These are phyloP conservation scores for Fusarium sp. DNA, from an alignment of 2,329 filamentous ascomycete species.

Conservation along the genomic window DNA sequence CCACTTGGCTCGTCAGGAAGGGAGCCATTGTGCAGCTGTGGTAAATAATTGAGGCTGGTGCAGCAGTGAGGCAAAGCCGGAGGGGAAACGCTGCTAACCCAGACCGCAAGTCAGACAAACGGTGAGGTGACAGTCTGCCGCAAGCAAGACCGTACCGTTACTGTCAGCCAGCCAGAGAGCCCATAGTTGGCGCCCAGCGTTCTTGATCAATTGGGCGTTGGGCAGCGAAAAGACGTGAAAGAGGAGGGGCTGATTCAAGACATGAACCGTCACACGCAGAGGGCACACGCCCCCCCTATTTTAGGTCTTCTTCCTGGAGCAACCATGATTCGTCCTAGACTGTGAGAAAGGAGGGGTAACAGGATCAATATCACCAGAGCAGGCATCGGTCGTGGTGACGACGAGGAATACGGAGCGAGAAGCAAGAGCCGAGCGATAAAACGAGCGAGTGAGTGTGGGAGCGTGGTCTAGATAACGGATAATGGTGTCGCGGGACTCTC, in stretches of 20 bases:
- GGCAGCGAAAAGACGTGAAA: slow-evolving; percentile 31
- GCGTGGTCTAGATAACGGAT: slow-evolving; percentile 13
- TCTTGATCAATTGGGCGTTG: slow-evolving; percentile 38
- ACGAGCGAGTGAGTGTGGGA: background rate
- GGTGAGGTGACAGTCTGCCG: slow-evolving; percentile 14
- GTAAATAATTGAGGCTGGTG: background rate
- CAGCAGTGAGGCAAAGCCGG: slow-evolving; percentile 3
- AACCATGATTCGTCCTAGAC: slow-evolving; percentile 23
- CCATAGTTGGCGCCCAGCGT: slow-evolving; percentile 23
- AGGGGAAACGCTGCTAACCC: slow-evolving; percentile 1
- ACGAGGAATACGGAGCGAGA: background rate
- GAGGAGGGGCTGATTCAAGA: slow-evolving; percentile 41
- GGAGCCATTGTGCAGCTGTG: slow-evolving; percentile 1
- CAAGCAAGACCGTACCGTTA: slow-evolving; percentile 4
- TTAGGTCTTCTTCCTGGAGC: slow-evolving; percentile 16
- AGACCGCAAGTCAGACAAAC: slow-evolving; percentile 23
- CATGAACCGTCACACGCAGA: slow-evolving; percentile 40
- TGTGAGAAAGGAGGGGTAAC: slow-evolving; percentile 10
- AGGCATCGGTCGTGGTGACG: background rate
- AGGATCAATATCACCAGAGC: slow-evolving; percentile 19
- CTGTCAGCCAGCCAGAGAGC: slow-evolving; percentile 9
- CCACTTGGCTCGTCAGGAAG: slow-evolving; percentile 3
- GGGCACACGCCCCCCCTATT: slow-evolving; percentile 35
- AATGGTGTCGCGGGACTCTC: slow-evolving; percentile 23
- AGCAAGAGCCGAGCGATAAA: slow-evolving; percentile 11